Evolutionary conservation across 345 rosid genomes (phyloP), one percentile per base, ranked within the genome.

Genomic region (Bruguiera sexangula): DNA sequence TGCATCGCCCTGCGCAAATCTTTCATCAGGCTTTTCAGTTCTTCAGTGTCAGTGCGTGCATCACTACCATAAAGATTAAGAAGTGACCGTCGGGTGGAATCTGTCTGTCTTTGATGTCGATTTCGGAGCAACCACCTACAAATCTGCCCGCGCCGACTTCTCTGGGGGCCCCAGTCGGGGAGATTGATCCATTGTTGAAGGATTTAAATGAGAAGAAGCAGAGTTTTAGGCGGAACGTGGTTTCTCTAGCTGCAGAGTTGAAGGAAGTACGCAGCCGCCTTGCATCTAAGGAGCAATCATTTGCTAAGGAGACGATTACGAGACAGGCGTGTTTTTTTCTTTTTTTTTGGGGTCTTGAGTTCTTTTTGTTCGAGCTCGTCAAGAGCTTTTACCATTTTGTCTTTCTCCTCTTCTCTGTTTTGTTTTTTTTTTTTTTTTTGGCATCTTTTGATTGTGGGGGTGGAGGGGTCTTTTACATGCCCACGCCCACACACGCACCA

Each of bases 161-260:
- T 11, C 32, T 53, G 5, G 67, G 77, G 3, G 50, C 67, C 48
- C 50, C 78, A 19, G 54, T 74, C 4, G 74, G 86, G 62, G 91
- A 85, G 50, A 75, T 85, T 54, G 98, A 94, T 80, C 98, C 96
- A 0, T 46, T 91, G 69, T 73, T 94, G 83, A 89, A 88, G 78
- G 98, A 91, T 73, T 73, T 94, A 77, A 82, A 89, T 68, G 98
- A 91, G 88, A 94, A 86, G 90, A 94, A 94, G 80, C 97, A 82
- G 63, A 86, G 79, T 75, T 94, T 94, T 67, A 76, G 90, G 74
- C 81, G 84, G 62, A 94, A 91, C 80, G 96, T 94, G 20, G 95
- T 85, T 51, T 94, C 95, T 20, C 79, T 94, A 21, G 98, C 96
- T 8, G 82, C 90, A 3, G 98, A 91, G 80, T 83, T 94, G 78